These are phyloP conservation scores for Solanum rostratum DNA, from an alignment of 257 asterid species.

Conservation along the genomic window DNA sequence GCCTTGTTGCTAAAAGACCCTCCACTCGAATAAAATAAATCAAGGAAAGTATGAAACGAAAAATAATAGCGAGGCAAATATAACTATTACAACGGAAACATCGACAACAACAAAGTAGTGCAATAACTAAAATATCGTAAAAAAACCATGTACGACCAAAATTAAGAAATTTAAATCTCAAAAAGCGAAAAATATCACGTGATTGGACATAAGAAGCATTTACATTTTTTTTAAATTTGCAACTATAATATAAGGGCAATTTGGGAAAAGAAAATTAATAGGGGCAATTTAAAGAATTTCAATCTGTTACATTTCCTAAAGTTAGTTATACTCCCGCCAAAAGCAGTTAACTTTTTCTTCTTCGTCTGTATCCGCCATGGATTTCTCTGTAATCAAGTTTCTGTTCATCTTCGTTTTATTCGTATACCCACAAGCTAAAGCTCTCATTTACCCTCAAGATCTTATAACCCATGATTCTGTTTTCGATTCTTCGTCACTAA, in stretches of 20 bases:
- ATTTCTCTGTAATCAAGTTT: not conserved
- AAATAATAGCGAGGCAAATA: too few relatives aligned
- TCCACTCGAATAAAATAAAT: too few relatives aligned
- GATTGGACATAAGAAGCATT: too few relatives aligned
- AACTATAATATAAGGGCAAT: not conserved
- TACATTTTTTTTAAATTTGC: too few relatives aligned
- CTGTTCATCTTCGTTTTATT: not conserved
- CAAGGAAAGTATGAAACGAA: too few relatives aligned
- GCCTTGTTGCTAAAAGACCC: too few relatives aligned
- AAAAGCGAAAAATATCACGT: too few relatives aligned
- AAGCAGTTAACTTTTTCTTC: not conserved
- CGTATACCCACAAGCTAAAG: not conserved
- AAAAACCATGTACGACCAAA: not conserved
- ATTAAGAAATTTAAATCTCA: too few relatives aligned
- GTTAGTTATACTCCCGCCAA: not conserved
- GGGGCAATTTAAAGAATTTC: not conserved
- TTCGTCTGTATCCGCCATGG: not conserved
- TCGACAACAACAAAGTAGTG: too few relatives aligned
- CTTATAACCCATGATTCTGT: not conserved
- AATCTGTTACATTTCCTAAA: not conserved
- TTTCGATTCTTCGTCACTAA: not conserved
- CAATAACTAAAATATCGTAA: too few relatives aligned
- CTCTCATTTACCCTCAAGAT: not conserved
- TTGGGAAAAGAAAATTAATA: not conserved
- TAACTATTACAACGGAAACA: too few relatives aligned